These are phyloP conservation scores for Gnetum montanum DNA, from an alignment of 75 land plant genomes.

Conservation along the genomic window DNA sequence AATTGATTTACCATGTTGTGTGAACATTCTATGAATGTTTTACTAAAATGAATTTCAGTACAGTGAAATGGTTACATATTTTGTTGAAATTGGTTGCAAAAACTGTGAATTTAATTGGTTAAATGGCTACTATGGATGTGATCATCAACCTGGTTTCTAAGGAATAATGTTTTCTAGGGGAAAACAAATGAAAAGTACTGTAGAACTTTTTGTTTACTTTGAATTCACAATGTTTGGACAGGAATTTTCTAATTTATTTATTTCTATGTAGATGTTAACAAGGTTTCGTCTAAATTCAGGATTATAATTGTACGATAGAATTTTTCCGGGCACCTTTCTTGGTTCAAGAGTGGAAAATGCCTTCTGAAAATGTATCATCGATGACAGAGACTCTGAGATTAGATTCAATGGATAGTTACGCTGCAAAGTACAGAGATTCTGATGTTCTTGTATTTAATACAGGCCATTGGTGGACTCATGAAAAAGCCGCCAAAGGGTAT, in stretches of 20 bases:
- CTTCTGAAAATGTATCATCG: slow-evolving; percentile 25
- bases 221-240: slow-evolving; percentile 2
- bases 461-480: slow-evolving; percentile 39
- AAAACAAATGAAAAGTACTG: no score
- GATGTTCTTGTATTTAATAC: slow-evolving; percentile 29
- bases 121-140: no score
- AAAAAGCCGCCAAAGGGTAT: slow-evolving; percentile 28
- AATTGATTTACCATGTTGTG: no score
- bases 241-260: neutral
- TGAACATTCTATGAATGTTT: no score
- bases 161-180: no score
- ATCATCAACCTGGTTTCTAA: no score
- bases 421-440: slow-evolving; percentile 20
- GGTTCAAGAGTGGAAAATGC: slow-evolving; percentile 52
- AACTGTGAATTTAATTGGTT: neutral
- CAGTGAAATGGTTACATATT: no score
- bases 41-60: no score
- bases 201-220: neutral
- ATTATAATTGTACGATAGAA: slow-evolving; percentile 61
- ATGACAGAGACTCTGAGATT: slow-evolving; percentile 57
- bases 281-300: no score
- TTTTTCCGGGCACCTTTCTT: slow-evolving; percentile 72
- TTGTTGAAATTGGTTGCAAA: neutral
- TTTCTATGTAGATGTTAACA: neutral
- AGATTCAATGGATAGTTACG: slow-evolving; percentile 44